Conservation (phyloP, 1,139 yeast genomes). For the Blastobotrys illinoisensis region DNA sequence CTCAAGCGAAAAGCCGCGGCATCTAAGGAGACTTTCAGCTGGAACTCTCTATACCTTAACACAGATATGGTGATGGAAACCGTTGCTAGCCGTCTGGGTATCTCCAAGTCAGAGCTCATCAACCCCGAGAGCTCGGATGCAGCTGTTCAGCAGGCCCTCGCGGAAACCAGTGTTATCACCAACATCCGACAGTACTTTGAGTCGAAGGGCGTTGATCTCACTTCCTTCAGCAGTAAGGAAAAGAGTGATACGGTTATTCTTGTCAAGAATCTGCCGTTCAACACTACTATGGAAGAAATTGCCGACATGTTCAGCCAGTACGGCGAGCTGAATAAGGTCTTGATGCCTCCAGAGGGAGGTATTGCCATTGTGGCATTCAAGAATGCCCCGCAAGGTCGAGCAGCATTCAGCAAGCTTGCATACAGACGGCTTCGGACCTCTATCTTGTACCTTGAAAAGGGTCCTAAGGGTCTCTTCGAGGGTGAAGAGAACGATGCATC, state of each 20-base stretch:
- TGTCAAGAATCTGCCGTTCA: slow-evolving; percentile 85
- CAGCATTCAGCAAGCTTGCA: slow-evolving; percentile 84
- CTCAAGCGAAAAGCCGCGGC: slow-evolving; percentile 81
- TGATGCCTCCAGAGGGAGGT: slow-evolving; percentile 97
- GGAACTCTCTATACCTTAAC: slow-evolving; percentile 92
- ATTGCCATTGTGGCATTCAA: slow-evolving; percentile 92
- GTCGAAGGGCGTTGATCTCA: slow-evolving; percentile 74
- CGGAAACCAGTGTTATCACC: slow-evolving; percentile 93
- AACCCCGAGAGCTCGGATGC: slow-evolving; percentile 84
- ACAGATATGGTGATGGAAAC: slow-evolving; percentile 88
- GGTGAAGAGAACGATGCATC: slow-evolving; percentile 31
- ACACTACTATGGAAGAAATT: slow-evolving; percentile 73
- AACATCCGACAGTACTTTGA: slow-evolving; percentile 87
- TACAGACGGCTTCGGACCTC: slow-evolving; percentile 83
- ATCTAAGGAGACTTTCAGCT: slow-evolving; percentile 75
- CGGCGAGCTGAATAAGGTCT: slow-evolving; percentile 72
- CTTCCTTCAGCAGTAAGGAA: slow-evolving; percentile 64
- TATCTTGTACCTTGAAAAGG: slow-evolving; percentile 85
- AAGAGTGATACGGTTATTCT: slow-evolving; percentile 77
- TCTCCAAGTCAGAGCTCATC: slow-evolving; percentile 73
- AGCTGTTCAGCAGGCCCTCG: slow-evolving; percentile 96
- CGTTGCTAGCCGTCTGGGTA: slow-evolving; percentile 79
- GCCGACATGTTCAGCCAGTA: slow-evolving; percentile 73
- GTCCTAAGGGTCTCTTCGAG: slow-evolving; percentile 74
- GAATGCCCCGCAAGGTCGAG: slow-evolving; percentile 76